These are phyloP conservation scores for Vitis riparia DNA, from an alignment of 164 flowering plant species.

Conservation along the genomic window DNA sequence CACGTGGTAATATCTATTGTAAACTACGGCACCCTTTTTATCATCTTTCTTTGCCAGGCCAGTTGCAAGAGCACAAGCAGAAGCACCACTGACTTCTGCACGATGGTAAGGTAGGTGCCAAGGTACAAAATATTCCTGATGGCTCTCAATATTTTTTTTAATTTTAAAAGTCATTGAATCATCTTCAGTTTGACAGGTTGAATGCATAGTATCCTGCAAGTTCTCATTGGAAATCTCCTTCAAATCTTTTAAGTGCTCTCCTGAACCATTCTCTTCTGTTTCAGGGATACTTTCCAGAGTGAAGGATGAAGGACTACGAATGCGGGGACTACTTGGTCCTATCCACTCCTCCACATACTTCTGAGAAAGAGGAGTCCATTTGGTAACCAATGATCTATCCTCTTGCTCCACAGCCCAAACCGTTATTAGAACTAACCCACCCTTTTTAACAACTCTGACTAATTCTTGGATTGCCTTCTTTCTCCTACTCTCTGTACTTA, in stretches of 20 bases:
- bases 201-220: constrained; percentile 7
- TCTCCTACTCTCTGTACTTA: constrained; percentile 85
- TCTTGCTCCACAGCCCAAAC: constrained; percentile 99
- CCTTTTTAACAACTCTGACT: constrained; percentile 72
- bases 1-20: constrained; percentile 97
- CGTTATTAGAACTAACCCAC: constrained; percentile 86
- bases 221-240: constrained; percentile 16
- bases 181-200: constrained; percentile 17
- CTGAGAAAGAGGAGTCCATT: constrained; percentile 84
- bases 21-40: constrained; percentile 93
- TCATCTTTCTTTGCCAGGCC: constrained; percentile 91
- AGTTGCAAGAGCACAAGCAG: constrained; percentile 75
- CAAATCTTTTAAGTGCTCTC: constrained; percentile 15
- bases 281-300: constrained; percentile 78
- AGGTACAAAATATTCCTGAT: constrained; percentile 96
- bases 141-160: constrained; percentile 28
- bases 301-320: constrained; percentile 44
- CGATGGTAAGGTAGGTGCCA: constrained; percentile 99
- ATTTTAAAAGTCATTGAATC: constrained; percentile 15
- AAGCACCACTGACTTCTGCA: constrained; percentile 88
- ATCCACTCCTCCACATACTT: constrained; percentile 87
- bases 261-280: constrained; percentile 46
- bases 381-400: constrained; percentile 59
- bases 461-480: constrained; percentile 82
- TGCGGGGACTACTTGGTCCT: constrained; percentile 74